Base-by-base conservation (phyloP, 495 filamentous ascomycete genomes). In the Parmelia sp. region DNA sequence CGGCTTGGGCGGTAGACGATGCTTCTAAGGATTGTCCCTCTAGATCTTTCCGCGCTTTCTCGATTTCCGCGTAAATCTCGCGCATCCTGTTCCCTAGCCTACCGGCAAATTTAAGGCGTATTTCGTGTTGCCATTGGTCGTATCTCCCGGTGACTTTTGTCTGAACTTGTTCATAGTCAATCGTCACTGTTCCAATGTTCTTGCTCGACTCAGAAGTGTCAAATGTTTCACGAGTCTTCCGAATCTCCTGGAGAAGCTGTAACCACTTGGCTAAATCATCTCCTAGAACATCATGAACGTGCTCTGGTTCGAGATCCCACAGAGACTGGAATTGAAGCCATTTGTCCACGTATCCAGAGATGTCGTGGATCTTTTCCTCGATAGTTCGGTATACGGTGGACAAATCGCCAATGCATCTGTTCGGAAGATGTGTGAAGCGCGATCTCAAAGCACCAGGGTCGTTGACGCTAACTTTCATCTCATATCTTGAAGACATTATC, bases 51-150 rank as follows among this genome's bases (percentile, higher is more conserved):
- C 91, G 84, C 37, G 93, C 90, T 75, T 89, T 89, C 70, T 94
- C 90, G 65, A 97, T 86, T 63, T 97, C 92, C 11, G 88, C 84
- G 68, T 92, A 88, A 3, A 96, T 86, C 69, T 97, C 93, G 61
- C 88, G 81, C 86, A 97, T 92, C 47, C 90, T 87, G 62, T 85
- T 89, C n/a, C 92, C 91, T 60, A 97, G 87, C 55, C 91, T 89
- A 31, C 81, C 80, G 45, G 91, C 95, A 74, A 99, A 99, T 71
- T 95, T 95, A 42, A 87, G 80, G 25, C 96, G 79, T 49, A 99
- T 96, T 62, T 99, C 94, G 68, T 96, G 92, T 71, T 99, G 94
- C 94, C 94, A 99, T 75, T 97, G 95, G 73, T 99, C 95, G 70
- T 99, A 99, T 71, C 97, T 97, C 62, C 90, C 90, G 72, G 96